phyloP scores from a whole-genome alignment of 768 basidiomycete species.

The Cyclocybe aegerita region DNA sequence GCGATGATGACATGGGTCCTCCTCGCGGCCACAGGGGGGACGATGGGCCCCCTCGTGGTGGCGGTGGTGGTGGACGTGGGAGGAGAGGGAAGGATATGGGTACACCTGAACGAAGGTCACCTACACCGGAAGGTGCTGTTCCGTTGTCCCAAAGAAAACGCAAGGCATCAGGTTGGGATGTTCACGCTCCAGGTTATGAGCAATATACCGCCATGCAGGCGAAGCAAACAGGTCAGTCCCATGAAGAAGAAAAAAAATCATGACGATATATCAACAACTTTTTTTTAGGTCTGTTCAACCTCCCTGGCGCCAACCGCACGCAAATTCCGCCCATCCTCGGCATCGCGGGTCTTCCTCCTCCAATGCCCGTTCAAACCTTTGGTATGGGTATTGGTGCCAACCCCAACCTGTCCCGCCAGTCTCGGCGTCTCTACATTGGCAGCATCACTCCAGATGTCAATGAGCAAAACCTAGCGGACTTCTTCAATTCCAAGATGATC shows the following conservation, averaged over 20 bases:
- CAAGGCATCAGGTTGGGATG: constrained; percentile 94
- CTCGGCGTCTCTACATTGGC: constrained; percentile 93
- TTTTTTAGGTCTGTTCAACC: constrained; percentile 83
- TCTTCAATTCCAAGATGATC: constrained; percentile 96
- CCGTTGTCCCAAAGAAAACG: constrained; percentile 85
- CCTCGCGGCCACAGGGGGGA: constrained; percentile 40
- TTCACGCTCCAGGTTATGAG: constrained; percentile 94
- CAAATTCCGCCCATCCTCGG: constrained; percentile 82
- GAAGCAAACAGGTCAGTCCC: constrained; percentile 86
- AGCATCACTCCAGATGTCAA: constrained; percentile 95
- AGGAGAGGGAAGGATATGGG: constrained; percentile 57
- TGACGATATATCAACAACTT: neutral
- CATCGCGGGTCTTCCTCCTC: constrained; percentile 79
- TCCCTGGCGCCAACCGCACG: constrained; percentile 91
- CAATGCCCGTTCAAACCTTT: constrained; percentile 81
- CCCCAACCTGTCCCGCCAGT: constrained; percentile 90
- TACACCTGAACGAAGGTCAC: constrained; percentile 79
- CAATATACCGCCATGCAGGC: constrained; percentile 94
- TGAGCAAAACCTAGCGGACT: constrained; percentile 87
- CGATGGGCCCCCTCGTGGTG: constrained; percentile 32
- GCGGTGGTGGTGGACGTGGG: constrained; percentile 39
- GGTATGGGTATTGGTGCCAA: constrained; percentile 86
- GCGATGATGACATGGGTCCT: constrained; percentile 17
- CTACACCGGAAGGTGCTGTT: constrained; percentile 84
- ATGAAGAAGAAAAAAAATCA: neutral